phyloP scores from a whole-genome alignment of 2,329 filamentous ascomycete species.

The Truncatella angustata region DNA sequence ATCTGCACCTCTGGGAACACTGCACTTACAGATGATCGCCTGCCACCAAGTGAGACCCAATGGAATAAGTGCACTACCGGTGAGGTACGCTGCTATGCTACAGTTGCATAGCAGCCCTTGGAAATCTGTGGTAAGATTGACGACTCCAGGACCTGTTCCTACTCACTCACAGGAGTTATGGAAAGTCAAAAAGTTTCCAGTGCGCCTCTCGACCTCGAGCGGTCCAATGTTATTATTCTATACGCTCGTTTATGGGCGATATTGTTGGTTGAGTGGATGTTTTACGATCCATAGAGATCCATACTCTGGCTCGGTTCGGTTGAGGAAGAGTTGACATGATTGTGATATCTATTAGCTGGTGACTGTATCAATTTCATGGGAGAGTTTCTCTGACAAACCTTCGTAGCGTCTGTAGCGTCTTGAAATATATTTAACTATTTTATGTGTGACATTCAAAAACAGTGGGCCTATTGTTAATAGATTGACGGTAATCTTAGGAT shows the following conservation, averaged over 20 bases:
- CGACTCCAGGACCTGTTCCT: not conserved
- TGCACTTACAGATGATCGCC: conserved; percentile 21
- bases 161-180: not conserved
- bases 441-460: too few relatives aligned
- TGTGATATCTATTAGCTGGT: too few relatives aligned
- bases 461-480: too few relatives aligned
- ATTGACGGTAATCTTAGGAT: too few relatives aligned
- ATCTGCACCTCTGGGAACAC: too few relatives aligned
- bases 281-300: conserved; percentile 5
- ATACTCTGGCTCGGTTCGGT: not conserved
- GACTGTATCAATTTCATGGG: too few relatives aligned
- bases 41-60: conserved; percentile 31
- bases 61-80: conserved; percentile 28
- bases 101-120: conserved; percentile 17
- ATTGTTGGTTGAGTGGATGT: not conserved
- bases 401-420: too few relatives aligned
- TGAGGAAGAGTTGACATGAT: not conserved
- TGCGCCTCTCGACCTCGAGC: not conserved
- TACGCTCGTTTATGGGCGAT: not conserved
- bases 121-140: not conserved
- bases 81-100: conserved; percentile 24
- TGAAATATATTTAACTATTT: too few relatives aligned
- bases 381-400: too few relatives aligned
- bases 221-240: conserved; percentile 2
- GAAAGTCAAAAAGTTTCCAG: not conserved